Percentiles rank a stretch among this genome's conserved stretches.
phyloP scores from a whole-genome alignment of 768 basidiomycete species.

The Russula sp. region DNA sequence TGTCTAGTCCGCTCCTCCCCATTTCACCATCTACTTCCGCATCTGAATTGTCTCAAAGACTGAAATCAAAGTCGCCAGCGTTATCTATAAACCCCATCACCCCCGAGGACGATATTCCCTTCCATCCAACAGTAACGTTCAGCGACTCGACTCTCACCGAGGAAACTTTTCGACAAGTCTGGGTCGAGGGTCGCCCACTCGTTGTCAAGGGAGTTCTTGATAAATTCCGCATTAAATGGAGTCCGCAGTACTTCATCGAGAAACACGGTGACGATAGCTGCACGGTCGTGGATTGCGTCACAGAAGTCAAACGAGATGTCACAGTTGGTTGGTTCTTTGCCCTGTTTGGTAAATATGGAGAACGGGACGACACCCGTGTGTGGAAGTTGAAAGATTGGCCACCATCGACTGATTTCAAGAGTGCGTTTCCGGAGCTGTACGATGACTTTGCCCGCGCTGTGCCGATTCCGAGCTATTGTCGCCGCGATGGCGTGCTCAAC shows the following conservation, averaged over 20 bases:
- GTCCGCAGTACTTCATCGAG: slow-evolving; percentile 70
- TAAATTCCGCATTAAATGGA: slow-evolving; percentile 71
- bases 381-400: slow-evolving; percentile 83
- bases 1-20: slow-evolving; percentile 18
- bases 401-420: slow-evolving; percentile 74
- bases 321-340: slow-evolving; percentile 18
- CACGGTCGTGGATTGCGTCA: slow-evolving; percentile 42
- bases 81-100: not conserved
- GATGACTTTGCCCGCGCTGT: slow-evolving; percentile 77
- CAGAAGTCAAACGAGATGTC: slow-evolving; percentile 12
- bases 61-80: slow-evolving; percentile 10
- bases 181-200: slow-evolving; percentile 68
- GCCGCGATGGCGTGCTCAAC: slow-evolving; percentile 82
- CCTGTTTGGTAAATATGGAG: slow-evolving; percentile 12
- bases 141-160: slow-evolving; percentile 45
- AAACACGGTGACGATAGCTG: slow-evolving; percentile 57
- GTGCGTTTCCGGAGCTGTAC: slow-evolving; percentile 75
- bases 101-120: slow-evolving; percentile 30
- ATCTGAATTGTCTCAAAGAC: slow-evolving; percentile 13
- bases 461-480: slow-evolving; percentile 82
- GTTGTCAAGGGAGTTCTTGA: slow-evolving; percentile 61
- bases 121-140: slow-evolving; percentile 41
- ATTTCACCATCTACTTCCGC: slow-evolving; percentile 18
- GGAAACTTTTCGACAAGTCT: slow-evolving; percentile 56
- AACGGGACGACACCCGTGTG: slow-evolving; percentile 42